Evolutionary conservation across 768 basidiomycete genomes (phyloP), one percentile per base, ranked within the genome.

Genomic region (Pisolithus marmoratus): DNA sequence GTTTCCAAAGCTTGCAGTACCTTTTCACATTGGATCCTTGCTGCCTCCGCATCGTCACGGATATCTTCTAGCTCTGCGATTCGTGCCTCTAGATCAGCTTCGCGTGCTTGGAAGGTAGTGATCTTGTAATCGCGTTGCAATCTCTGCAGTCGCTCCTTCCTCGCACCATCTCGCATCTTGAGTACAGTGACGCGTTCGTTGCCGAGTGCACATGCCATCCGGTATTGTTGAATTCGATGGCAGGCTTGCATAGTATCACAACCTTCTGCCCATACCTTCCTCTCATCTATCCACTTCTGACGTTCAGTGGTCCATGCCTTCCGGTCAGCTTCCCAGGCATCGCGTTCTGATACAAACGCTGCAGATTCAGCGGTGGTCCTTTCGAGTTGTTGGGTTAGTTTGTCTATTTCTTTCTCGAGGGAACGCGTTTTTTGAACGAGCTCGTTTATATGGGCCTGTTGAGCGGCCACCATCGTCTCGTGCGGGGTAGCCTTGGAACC

Each of bases 361-460:
- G 72, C 68, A 20, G 55, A 27, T 19, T 67, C 59, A 15, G 58
- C 38, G 8, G 48, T 37, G 19, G 57, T 61, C 43, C 73, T 75
- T 44, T 70, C 65, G 27, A 83, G 58, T 38, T 82, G 77, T 22
- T 77, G 76, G 15, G 68, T 61, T 34, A 87, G 75, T 41, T 76
- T 79, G 58, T 77, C 77, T 65, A 77, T 75, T 4, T 76, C 76
- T 54, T 82, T 77, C 51, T 87, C 84, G 48, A 87, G 75, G 0
- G 77, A 78, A 23, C 81, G 81, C 60, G 80, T 85, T 55, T 81
- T 75, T 56, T 84, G 79, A 2, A 87, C 84, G 48, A 90, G 79
- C 40, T 90, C 85, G 46, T 84, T 77, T 46, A 90, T 87, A 63
- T 89, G 86, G 2, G 74, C 67, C 53, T 82, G 82, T 63, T 84